Evolutionary conservation across 1,284 basidiomycete genomes (phyloP), one percentile per base, ranked within the genome.

Genomic region (Cutaneotrichosporon cavernicola): DNA sequence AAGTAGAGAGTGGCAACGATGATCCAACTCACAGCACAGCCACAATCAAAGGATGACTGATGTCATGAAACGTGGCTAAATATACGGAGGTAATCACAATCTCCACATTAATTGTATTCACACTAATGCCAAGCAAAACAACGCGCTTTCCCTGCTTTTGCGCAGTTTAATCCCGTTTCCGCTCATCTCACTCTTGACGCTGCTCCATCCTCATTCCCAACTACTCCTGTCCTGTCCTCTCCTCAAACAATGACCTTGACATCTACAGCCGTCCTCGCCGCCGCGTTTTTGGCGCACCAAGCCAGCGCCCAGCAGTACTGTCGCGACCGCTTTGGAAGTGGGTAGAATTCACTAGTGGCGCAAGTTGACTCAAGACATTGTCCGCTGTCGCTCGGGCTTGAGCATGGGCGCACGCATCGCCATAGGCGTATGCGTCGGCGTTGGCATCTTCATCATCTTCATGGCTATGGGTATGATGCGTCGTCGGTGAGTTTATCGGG

Each of bases 341-440:
- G 3, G 18, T 4, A 46, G 11, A 46, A 18, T n/a, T n/a, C 43
- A 1, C 18, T 36, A n/a, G 26, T 26, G 32, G 13, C 5, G 36
- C 8, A 16, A 6, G 55, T 22, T 30, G 34, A 38, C 55, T 1
- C 5, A 38, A 56, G 53, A 18, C 9, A 18, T 34, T 5, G 69
- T 73, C 52, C 72, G 72, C 56, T 68, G 72, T 55, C 61, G 65
- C 31, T 7, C 30, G 22, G 36, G 61, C 16, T 58, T 80, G 8
- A 56, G 63, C 6, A 72, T 70, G 56, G 77, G 75, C 36, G 76
- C 76, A 5, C 65, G 77, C 36, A 71, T 77, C 49, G 79, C 76
- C 62, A 78, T 80, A 51, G 79, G 77, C 63, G 64, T 78, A 9
- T 76, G 75, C 43, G 62, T 79, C 21, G 79, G 74, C 7, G 74